These are phyloP conservation scores for Rosa lucieae DNA, from an alignment of 306 rosid genomes.

Conservation along the genomic window DNA sequence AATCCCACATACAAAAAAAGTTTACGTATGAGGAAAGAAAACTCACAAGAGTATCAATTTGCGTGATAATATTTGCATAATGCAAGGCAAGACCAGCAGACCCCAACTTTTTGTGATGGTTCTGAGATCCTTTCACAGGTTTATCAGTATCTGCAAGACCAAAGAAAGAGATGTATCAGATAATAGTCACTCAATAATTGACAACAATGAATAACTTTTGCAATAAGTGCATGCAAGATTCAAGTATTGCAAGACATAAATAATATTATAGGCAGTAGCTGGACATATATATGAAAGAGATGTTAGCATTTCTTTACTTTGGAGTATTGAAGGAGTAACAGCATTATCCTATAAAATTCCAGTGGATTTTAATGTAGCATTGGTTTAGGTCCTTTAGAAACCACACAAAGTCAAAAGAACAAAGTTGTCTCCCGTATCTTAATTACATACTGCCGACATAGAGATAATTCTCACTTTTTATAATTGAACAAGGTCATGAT, in stretches of 20 bases:
- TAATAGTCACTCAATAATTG: neutral
- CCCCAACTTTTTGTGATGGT: conserved; percentile 67
- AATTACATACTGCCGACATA: neutral
- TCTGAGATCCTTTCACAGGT: conserved; percentile 52
- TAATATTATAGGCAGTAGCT: neutral
- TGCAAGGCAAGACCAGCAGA: conserved; percentile 98
- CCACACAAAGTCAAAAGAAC: neutral
- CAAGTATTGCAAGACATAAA: neutral
- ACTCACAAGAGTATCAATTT: conserved; percentile 94
- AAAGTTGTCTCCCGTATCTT: neutral
- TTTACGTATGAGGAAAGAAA: conserved; percentile 6
- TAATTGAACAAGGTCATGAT: neutral
- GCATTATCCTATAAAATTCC: neutral
- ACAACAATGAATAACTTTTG: neutral
- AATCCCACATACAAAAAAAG: neutral
- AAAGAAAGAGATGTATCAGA: conserved; percentile 11
- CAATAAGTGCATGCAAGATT: neutral
- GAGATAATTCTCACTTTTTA: neutral
- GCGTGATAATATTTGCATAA: conserved; percentile 86
- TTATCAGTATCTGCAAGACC: conserved; percentile 61
- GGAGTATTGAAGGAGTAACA: neutral
- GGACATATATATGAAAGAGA: neutral
- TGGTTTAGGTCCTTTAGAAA: neutral
- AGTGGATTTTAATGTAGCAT: neutral
- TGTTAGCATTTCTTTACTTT: neutral